Percentiles rank a stretch among this genome's conserved stretches.
Conservation (phyloP, 768 basidiomycete genomes). For the Amanita exitialis region DNA sequence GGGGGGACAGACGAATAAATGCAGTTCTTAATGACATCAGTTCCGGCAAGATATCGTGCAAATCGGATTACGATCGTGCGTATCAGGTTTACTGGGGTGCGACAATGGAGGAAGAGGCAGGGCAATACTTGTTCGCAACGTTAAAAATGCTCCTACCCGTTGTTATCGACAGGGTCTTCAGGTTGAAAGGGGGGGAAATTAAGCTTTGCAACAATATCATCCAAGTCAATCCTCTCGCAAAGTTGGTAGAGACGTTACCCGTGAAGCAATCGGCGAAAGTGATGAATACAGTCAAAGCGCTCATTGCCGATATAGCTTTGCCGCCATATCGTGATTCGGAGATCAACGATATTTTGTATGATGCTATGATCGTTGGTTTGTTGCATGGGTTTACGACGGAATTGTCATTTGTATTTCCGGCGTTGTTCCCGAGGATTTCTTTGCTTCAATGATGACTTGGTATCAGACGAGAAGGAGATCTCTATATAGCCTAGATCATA, state of each 20-base stretch:
- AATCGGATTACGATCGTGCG: not conserved
- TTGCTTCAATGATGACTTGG: not conserved
- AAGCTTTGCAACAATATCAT: not conserved
- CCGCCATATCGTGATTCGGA: slow-evolving; percentile 11
- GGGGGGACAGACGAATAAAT: not conserved
- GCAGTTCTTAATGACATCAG: not conserved
- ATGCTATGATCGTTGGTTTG: slow-evolving; percentile 16
- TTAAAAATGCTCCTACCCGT: not conserved
- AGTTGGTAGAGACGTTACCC: slow-evolving; percentile 11
- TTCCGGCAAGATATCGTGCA: not conserved
- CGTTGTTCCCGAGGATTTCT: not conserved
- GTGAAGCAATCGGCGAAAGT: slow-evolving; percentile 14
- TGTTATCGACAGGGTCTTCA: not conserved
- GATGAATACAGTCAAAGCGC: slow-evolving; percentile 11
- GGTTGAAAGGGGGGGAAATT: too few species aligned
- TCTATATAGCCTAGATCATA: too few species aligned
- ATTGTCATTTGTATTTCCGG: slow-evolving; percentile 11
- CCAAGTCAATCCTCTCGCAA: not conserved
- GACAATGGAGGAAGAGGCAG: not conserved
- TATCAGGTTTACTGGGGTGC: not conserved
- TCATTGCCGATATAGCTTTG: slow-evolving; percentile 9
- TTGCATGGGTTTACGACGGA: slow-evolving; percentile 14
- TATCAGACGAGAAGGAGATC: too few species aligned
- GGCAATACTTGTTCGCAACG: not conserved
- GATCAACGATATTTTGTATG: slow-evolving; percentile 14